A percentile compares a stretch with the other conserved stretches of the same genome.
Evolutionary conservation across 75 land plant genomes (phyloP).

Genomic region (Picea glauca): DNA sequence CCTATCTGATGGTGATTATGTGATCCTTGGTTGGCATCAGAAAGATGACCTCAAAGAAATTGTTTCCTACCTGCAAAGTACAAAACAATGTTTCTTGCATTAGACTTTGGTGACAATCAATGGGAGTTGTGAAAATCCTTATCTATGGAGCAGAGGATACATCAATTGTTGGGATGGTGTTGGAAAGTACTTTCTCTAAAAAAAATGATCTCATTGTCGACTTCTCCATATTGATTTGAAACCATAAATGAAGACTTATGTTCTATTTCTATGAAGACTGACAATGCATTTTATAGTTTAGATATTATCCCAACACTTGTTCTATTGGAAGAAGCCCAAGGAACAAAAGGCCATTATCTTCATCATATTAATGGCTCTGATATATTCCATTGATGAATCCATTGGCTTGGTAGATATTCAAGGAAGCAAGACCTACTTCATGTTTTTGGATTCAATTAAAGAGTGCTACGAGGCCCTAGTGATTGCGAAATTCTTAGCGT

Average conservation of each 20-base stretch:
- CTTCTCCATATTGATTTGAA: too few species aligned
- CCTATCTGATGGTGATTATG: slow-evolving; percentile 26
- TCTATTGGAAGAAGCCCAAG: slow-evolving; percentile 98
- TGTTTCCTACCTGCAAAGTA: slow-evolving; percentile 51
- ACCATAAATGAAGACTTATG: too few species aligned
- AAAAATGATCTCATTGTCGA: too few species aligned
- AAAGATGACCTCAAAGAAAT: slow-evolving; percentile 33
- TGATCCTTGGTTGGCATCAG: slow-evolving; percentile 30
- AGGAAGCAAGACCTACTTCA: slow-evolving; percentile 78
- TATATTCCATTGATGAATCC: slow-evolving; percentile 81
- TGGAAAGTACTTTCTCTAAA: slow-evolving; percentile 95
- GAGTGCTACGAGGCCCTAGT: slow-evolving; percentile 98
- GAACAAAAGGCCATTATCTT: slow-evolving; percentile 85
- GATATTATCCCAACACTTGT: slow-evolving; percentile 74
- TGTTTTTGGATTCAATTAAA: slow-evolving; percentile 74
- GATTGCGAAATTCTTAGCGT: slow-evolving; percentile 80
- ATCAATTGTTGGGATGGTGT: slow-evolving; percentile 92
- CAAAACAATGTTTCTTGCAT: slow-evolving; percentile 64
- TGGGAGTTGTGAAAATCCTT: slow-evolving; percentile 99
- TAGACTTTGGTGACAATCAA: slow-evolving; percentile 97
- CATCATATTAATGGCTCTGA: slow-evolving; percentile 92
- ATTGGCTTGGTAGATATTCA: slow-evolving; percentile 70
- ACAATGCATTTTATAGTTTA: slow-evolving; percentile 74
- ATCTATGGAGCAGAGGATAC: slow-evolving; percentile 99
- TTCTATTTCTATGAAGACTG: slow-evolving; percentile 14